Percentiles rank a stretch among this genome's conserved stretches.
Conservation (phyloP, 2,329 filamentous ascomycete species). For the Fusarium coicis region DNA sequence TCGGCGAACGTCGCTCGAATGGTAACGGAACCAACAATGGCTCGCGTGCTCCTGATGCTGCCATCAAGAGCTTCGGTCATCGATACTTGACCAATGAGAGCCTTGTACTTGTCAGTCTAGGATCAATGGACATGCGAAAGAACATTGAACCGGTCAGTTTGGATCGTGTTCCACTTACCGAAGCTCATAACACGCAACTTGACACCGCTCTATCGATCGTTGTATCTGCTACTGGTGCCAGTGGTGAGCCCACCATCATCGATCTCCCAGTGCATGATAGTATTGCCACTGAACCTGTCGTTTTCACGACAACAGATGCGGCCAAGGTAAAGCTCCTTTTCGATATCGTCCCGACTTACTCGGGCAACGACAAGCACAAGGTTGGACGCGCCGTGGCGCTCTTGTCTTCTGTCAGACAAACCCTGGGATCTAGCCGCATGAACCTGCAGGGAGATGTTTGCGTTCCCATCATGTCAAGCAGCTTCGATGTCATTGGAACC, state of each 20-base stretch:
- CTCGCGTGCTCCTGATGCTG: slow-evolving; percentile 74
- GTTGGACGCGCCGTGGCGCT: slow-evolving; percentile 91
- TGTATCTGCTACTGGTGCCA: slow-evolving; percentile 84
- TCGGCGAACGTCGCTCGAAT: slow-evolving; percentile 69
- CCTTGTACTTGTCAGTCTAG: slow-evolving; percentile 90
- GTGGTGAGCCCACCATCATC: slow-evolving; percentile 87
- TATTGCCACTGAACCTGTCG: slow-evolving; percentile 91
- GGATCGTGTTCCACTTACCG: slow-evolving; percentile 85
- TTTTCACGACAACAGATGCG: slow-evolving; percentile 83
- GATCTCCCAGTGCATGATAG: slow-evolving; percentile 95
- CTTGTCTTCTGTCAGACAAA: slow-evolving; percentile 85
- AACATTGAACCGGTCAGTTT: slow-evolving; percentile 82
- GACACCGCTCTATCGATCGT: slow-evolving; percentile 95
- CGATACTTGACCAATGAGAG: slow-evolving; percentile 90
- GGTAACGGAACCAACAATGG: slow-evolving; percentile 58
- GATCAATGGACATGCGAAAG: slow-evolving; percentile 94
- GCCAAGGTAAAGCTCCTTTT: slow-evolving; percentile 90
- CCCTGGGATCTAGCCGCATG: slow-evolving; percentile 85
- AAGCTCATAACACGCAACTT: slow-evolving; percentile 91
- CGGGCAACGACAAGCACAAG: slow-evolving; percentile 87
- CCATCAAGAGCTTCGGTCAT: slow-evolving; percentile 95
- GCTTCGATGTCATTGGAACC: slow-evolving; percentile 88
- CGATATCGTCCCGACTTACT: slow-evolving; percentile 95
- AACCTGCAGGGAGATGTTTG: slow-evolving; percentile 92
- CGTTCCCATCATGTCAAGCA: slow-evolving; percentile 87